Conservation (phyloP, 176 grass and related monocot genomes). For the Microstegium vimineum region DNA sequence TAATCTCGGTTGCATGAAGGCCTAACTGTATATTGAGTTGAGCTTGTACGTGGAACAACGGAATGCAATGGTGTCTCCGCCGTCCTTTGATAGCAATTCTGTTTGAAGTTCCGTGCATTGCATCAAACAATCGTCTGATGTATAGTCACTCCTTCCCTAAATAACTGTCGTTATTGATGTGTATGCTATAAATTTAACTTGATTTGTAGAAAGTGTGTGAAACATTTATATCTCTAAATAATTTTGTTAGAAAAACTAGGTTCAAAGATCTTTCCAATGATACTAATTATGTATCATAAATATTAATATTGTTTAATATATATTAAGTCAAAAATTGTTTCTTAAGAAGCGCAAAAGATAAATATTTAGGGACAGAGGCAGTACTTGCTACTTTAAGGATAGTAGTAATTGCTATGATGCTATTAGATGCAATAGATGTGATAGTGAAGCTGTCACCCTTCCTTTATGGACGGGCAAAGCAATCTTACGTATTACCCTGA, state of each 20-base stretch:
- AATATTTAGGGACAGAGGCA: too few relatives aligned
- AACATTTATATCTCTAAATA: too few relatives aligned
- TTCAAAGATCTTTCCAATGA: too few relatives aligned
- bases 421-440: neutral
- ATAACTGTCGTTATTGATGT: too few relatives aligned
- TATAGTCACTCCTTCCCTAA: too few relatives aligned
- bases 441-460: neutral
- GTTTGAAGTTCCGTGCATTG: neutral
- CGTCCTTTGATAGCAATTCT: constrained; percentile 17
- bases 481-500: neutral
- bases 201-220: too few relatives aligned
- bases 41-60: neutral
- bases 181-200: too few relatives aligned
- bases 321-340: too few relatives aligned
- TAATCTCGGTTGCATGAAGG: neutral
- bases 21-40: constrained; percentile 17
- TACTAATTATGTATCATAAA: too few relatives aligned
- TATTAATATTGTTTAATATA: too few relatives aligned
- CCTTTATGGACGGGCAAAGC: neutral
- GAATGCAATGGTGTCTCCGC: neutral
- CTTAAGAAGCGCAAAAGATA: too few relatives aligned
- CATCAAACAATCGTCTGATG: neutral
- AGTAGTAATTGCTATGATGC: neutral
- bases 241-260: too few relatives aligned
- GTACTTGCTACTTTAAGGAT: neutral